phyloP scores from a whole-genome alignment of 2,329 filamentous ascomycete genomes.

The Nemania diffusa region DNA sequence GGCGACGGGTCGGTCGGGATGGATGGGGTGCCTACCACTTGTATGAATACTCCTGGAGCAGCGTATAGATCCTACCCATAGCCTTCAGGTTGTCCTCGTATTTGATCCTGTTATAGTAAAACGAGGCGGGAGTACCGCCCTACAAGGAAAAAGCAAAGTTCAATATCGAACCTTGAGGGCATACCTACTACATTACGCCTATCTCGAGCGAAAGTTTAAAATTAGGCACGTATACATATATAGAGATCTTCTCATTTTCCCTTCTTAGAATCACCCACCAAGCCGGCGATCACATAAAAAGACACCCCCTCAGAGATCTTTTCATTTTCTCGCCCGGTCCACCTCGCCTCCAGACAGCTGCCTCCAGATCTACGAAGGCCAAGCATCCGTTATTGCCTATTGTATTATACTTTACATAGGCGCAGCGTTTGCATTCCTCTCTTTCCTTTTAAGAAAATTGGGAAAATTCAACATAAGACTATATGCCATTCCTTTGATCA shows the following conservation, averaged over 20 bases:
- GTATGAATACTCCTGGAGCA: not conserved
- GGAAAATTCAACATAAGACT: not conserved
- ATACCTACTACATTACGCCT: constrained; percentile 19
- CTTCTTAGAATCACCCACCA: constrained; percentile 8
- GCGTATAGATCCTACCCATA: not conserved
- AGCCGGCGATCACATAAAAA: constrained; percentile 13
- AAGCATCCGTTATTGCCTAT: constrained; percentile 8
- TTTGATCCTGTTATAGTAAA: not conserved
- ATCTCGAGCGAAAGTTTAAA: constrained; percentile 23
- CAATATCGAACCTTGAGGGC: constrained; percentile 1
- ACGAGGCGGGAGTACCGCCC: not conserved
- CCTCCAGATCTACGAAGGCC: constrained; percentile 38
- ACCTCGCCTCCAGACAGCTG: too few species aligned
- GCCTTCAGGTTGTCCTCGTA: not conserved
- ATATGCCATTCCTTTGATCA: constrained; percentile 11
- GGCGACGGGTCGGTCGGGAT: not conserved
- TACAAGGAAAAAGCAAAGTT: constrained; percentile 4
- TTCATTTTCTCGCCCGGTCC: constrained; percentile 19
- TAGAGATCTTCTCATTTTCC: constrained; percentile 22
- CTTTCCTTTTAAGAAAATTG: constrained; percentile 14
- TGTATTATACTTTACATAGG: constrained; percentile 15
- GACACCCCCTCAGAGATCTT: constrained; percentile 13
- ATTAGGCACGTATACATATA: constrained; percentile 21
- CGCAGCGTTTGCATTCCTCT: constrained; percentile 4
- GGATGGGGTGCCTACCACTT: not conserved